Conservation (phyloP, 1,139 yeast species). For the Yamadazyma oceani region DNA sequence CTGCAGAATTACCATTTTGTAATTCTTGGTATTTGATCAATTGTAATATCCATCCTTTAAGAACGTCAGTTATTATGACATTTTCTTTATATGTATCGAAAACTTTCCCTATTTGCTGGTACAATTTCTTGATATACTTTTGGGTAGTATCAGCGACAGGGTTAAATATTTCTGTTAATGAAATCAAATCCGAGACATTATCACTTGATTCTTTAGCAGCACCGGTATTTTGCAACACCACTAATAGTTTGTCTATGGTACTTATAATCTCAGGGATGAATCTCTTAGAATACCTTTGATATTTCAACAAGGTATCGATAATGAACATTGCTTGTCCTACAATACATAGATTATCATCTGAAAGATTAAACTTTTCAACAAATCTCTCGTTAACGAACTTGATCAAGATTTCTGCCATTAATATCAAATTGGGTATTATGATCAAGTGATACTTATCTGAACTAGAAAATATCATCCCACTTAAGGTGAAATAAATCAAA, state of each 20-base stretch:
- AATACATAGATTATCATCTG: constrained; percentile 31
- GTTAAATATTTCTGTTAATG: constrained; percentile 22
- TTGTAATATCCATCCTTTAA: constrained; percentile 27
- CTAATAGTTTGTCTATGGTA: constrained; percentile 22
- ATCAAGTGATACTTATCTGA: constrained; percentile 95
- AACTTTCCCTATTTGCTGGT: constrained; percentile 30
- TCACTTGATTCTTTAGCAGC: constrained; percentile 9
- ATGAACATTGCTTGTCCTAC: constrained; percentile 54
- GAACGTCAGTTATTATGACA: constrained; percentile 60
- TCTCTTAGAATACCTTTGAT: constrained; percentile 79
- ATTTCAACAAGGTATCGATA: constrained; percentile 63
- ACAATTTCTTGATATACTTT: constrained; percentile 29
- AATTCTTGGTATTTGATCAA: constrained; percentile 8
- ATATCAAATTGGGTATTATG: constrained; percentile 76
- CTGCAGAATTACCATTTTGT: constrained; percentile 5
- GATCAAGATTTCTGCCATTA: constrained; percentile 68
- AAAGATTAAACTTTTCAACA: constrained; percentile 15
- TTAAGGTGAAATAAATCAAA: constrained; percentile 62
- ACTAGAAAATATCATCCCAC: constrained; percentile 83
- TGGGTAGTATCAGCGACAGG: constrained; percentile 20
- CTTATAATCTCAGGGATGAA: constrained; percentile 74
- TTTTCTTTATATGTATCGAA: constrained; percentile 61
- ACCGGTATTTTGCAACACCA: background rate
- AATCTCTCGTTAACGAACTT: constrained; percentile 12
- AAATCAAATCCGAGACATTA: constrained; percentile 1